Base-by-base conservation (phyloP, 2,329 filamentous ascomycete species). In the Botryotinia convoluta region DNA sequence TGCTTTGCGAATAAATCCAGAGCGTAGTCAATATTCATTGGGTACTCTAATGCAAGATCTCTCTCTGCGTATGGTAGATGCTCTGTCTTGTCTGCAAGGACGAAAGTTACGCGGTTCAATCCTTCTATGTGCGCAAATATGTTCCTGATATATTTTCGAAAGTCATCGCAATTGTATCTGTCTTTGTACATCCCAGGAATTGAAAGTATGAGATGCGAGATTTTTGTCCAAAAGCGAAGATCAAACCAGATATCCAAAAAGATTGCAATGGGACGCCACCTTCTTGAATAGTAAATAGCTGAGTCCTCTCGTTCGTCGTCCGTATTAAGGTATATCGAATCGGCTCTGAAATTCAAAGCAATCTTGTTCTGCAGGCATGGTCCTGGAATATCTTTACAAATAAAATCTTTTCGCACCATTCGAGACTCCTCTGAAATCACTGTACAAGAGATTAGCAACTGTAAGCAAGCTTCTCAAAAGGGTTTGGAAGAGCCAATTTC, bases 211-310 rank as follows among this genome's bases (percentile, higher is more conserved):
- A 64, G 61, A 9, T 63, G 61, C 39, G 12, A 63, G 1, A 44
- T 32, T 10, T 22, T 18, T 18, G n/a, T 29, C 51, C n/a, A 57
- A 57, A 18, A n/a, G 39, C 39, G 26, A 29, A 44, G 8, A 44
- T 64, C 16, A 44, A n/a, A 20, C 61, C 16, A 64, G 16, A 64
- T 4, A 10, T 64, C 39, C 2, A 10, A 2, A 10, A 64, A 22
- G 4, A 45, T 22, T 10, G 9, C 1, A 44, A 9, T 22, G n/a
- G 8, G n/a, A 64, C 14, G n/a, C 51, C 51, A 29, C 5, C 14
- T 44, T 12, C 3, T 12, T 1, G 9, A 4, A 29, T 7, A 18
- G 1, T n/a, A 1, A 32, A 22, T 6, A 32, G 39, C 18, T 0
- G 9, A 3, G 1, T 10, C 1, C 3, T 9, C 35, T 14, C 4